Evolutionary conservation across 83 land plant species (phyloP).

Genomic region (Picea mariana): DNA sequence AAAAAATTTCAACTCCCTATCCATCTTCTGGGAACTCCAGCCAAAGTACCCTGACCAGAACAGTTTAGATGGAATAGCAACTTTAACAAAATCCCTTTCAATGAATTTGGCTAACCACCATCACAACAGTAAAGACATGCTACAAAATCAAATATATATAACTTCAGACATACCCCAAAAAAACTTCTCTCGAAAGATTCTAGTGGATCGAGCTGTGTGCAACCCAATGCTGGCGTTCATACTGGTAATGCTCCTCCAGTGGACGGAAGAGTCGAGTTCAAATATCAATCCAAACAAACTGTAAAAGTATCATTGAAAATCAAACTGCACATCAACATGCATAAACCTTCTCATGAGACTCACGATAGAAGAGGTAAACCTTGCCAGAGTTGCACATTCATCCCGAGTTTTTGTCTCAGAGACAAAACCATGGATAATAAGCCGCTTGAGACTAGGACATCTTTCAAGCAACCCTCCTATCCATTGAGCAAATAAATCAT

Average conservation of each 20-base stretch:
- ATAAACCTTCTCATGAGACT: slow-evolving; percentile 67
- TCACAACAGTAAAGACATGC: not conserved
- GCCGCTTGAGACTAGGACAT: slow-evolving; percentile 68
- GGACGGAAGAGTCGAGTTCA: slow-evolving; percentile 2
- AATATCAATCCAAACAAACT: not conserved
- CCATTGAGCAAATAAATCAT: slow-evolving; percentile 65
- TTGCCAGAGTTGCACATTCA: slow-evolving; percentile 55
- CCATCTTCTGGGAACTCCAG: slow-evolving; percentile 6
- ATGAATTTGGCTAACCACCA: slow-evolving; percentile 8
- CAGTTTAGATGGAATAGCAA: slow-evolving; percentile 1
- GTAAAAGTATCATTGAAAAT: slow-evolving; percentile 40
- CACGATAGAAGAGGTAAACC: slow-evolving; percentile 58
- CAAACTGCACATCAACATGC: slow-evolving; percentile 62
- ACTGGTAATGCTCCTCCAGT: not conserved
- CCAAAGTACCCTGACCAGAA: slow-evolving; percentile 8
- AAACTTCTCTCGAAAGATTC: slow-evolving; percentile 4
- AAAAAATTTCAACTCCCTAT: slow-evolving; percentile 2
- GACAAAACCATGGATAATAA: slow-evolving; percentile 65
- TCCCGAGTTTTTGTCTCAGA: slow-evolving; percentile 69
- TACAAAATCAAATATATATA: slow-evolving; percentile 11
- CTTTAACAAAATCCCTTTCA: slow-evolving; percentile 10
- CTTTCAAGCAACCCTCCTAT: slow-evolving; percentile 58
- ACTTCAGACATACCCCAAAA: slow-evolving; percentile 9
- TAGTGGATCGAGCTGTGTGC: not conserved
- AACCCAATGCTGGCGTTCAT: not conserved